Base-by-base conservation (phyloP, 2,329 filamentous ascomycete genomes). In the Sporothrix brasiliensis region DNA sequence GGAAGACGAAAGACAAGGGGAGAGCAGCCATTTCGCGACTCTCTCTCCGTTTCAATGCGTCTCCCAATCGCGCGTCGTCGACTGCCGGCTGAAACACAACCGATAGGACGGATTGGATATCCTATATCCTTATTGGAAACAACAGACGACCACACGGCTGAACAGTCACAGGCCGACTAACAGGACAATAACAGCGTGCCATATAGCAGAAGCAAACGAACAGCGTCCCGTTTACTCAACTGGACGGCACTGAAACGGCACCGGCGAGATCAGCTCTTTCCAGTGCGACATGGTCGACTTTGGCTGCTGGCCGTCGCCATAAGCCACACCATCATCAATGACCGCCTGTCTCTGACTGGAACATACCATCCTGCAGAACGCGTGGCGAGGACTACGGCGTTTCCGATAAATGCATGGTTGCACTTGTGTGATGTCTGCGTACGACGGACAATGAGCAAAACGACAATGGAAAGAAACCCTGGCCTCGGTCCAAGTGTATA, bases 81-180 rank as follows among this genome's bases (percentile, higher is more conserved):
- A 50, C 49, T 50, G 21, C 58, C 58, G 58, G 39, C 39, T 63
- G 56, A 63, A 63, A 34, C n/a, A 21, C 58, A 47, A 39, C 58
- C 58, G 39, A 63, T 63, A 47, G 58, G 58, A 21, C 21, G 4
- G 41, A 44, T 44, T 16, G 14, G 41, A 44, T 14, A 39, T 63
- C 3, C 21, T 47, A 44, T 14, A 39, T 63, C 3, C 13, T 47
- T 47, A 27, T 47, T 47, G 5, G 58, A 63, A 63, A 63, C 58
- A 63, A 61, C 6, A 58, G 19, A 58, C 30, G 30, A 41, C n/a
- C 21, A 27, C 39, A 47, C 58, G 39, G 58, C 58, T 63, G 39
- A 24, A 30, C 52, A 44, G 41, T 4, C 1, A 44, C 41, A 44
- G 41, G 1, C 41, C 3, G 41, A 44, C 9, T 10, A 44, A 11